phyloP scores from a whole-genome alignment of 2,329 filamentous ascomycete genomes.

The Exophiala bonariae region DNA sequence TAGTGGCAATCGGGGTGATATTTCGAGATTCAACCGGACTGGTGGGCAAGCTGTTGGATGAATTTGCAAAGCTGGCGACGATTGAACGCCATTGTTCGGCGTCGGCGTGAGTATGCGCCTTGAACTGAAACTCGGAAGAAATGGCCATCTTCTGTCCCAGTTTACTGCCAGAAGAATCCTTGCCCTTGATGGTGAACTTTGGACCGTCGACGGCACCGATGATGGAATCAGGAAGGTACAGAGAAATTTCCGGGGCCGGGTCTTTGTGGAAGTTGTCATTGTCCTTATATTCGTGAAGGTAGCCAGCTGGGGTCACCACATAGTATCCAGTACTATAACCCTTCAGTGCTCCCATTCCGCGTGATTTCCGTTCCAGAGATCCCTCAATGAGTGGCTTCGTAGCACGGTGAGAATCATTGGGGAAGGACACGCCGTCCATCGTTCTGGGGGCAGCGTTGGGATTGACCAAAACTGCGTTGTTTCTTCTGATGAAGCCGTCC shows the following conservation, averaged over 20 bases:
- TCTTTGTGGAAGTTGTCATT: conserved; percentile 73
- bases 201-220: conserved; percentile 71
- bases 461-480: conserved; percentile 72
- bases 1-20: conserved; percentile 20
- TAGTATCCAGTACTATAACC: conserved; percentile 83
- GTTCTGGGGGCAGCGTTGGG: conserved; percentile 71
- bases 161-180: conserved; percentile 77
- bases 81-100: conserved; percentile 83
- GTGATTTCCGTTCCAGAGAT: conserved; percentile 83
- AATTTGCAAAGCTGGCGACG: conserved; percentile 45
- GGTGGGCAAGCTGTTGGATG: conserved; percentile 21
- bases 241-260: conserved; percentile 78
- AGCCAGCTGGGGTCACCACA: conserved; percentile 83
- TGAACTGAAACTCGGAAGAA: conserved; percentile 78
- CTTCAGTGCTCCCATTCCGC: conserved; percentile 74
- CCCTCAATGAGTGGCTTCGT: conserved; percentile 86
- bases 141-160: conserved; percentile 79
- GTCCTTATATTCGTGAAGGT: conserved; percentile 94
- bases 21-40: conserved; percentile 23
- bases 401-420: conserved; percentile 80
- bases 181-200: conserved; percentile 95
- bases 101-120: conserved; percentile 77
- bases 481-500: conserved; percentile 76
- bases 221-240: conserved; percentile 88
- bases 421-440: conserved; percentile 74